Conservation (phyloP, 2,329 filamentous ascomycete species). For the Tolypocladium paradoxum region DNA sequence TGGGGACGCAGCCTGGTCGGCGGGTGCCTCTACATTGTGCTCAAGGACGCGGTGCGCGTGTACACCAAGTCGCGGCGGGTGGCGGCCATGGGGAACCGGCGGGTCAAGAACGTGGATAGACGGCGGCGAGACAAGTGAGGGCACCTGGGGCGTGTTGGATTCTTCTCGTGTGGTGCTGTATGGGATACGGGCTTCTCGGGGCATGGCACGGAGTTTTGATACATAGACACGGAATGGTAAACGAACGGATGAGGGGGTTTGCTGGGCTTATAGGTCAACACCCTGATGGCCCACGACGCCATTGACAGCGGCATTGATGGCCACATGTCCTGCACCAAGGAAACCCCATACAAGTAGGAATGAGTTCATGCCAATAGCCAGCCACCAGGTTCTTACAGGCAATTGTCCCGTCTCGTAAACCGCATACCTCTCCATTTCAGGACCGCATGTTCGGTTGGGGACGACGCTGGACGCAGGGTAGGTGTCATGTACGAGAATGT, state of each 20-base stretch:
- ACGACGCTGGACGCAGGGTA: no score
- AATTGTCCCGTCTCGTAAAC: no score
- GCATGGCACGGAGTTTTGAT: background rate
- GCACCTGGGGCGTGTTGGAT: background rate
- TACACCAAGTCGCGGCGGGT: conserved; percentile 55
- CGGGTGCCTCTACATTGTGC: conserved; percentile 76
- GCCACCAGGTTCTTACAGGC: no score
- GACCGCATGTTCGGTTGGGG: background rate
- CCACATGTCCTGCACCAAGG: background rate
- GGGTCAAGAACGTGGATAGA: conserved; percentile 40
- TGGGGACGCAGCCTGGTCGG: conserved; percentile 88
- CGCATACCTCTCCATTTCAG: no score
- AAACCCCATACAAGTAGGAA: no score
- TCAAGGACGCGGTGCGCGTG: conserved; percentile 57
- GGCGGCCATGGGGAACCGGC: conserved; percentile 41
- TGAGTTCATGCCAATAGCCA: no score
- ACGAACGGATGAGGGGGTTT: background rate
- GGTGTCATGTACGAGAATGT: no score
- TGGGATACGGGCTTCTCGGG: background rate
- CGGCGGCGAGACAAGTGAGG: conserved; percentile 10
- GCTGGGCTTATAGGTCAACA: background rate
- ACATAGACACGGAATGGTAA: background rate
- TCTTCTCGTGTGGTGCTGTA: background rate
- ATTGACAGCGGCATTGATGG: background rate
- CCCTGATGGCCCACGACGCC: background rate